Evolutionary conservation across 345 rosid species (phyloP), one percentile per base, ranked within the genome.

Genomic region (Brassica incana): DNA sequence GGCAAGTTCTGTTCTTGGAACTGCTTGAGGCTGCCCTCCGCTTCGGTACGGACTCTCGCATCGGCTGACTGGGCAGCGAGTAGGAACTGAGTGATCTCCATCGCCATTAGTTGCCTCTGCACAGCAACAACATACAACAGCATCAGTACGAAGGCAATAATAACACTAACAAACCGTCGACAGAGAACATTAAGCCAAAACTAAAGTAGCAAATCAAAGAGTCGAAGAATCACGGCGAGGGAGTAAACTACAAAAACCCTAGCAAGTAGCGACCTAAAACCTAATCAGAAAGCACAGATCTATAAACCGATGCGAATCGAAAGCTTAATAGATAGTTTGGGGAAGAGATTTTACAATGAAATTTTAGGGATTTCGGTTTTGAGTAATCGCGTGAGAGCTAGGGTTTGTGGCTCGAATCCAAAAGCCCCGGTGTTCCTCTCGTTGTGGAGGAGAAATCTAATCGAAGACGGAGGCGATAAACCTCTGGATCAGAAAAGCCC

Each of bases 1-100:
- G 98, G 93, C 78, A 93, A 73, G 82, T 90, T 95, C 71, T 91
- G 97, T 74, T 88, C 96, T 77, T 95, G 97, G 78, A 91, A 92
- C 70, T 88, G 94, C 76, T 77, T 86, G 38, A 95, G 90, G 73
- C 67, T 86, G 45, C 80, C 62, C 85, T 95, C 98, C 65, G 98
- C 99, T 71, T 88, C 92, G 40, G 88, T 91, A 23, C 99, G 90
- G 54, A 88, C 82, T 73, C 86, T 84, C 33, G 96, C 84, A 79
- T 95, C 96, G 0, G 87, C 80, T 36, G 97, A 90, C 71, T 95
- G 99, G 9, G 99, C 98, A 78, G 95, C 86, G 73, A 90, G 77
- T 58, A 95, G 83, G 80, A 87, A 75, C 70, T 86, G 95, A n/a
- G 98, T 95, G 72, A 95, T 88, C 82, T 93, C 97, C 93, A 91